phyloP scores from a whole-genome alignment of 2,329 filamentous ascomycete genomes.

The Endothia cerciana region DNA sequence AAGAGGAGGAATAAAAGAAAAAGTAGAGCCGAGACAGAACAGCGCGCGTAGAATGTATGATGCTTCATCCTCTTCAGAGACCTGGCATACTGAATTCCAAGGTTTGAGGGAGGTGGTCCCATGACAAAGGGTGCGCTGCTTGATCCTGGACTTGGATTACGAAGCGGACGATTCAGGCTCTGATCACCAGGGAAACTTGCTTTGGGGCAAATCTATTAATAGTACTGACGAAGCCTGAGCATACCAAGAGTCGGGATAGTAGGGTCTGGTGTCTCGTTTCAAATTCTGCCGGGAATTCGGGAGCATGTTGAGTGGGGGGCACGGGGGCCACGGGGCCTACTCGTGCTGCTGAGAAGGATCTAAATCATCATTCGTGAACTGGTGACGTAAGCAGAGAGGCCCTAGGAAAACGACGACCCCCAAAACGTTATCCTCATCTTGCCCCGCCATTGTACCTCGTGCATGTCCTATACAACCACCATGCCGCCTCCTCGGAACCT shows the following conservation, averaged over 20 bases:
- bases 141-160: background rate
- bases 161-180: background rate
- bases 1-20: background rate
- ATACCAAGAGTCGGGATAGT: background rate
- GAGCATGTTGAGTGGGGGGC: background rate
- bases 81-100: background rate
- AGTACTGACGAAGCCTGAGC: background rate
- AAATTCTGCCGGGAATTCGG: background rate
- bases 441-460: constrained; percentile 4
- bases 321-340: too few species aligned
- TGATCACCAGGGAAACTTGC: background rate
- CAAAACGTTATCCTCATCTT: background rate
- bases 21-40: background rate
- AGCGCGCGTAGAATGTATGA: background rate
- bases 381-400: constrained; percentile 6
- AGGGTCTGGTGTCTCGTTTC: background rate
- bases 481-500: constrained; percentile 39
- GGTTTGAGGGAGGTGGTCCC: too few species aligned
- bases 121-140: background rate
- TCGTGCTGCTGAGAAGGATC: too few species aligned
- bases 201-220: background rate
- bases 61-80: background rate
- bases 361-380: too few species aligned
- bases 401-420: background rate
- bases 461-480: background rate